Percentiles rank a stretch among this genome's conserved stretches.
phyloP scores from a whole-genome alignment of 352 stramenopile genomes.

The Plasmopara muralis region DNA sequence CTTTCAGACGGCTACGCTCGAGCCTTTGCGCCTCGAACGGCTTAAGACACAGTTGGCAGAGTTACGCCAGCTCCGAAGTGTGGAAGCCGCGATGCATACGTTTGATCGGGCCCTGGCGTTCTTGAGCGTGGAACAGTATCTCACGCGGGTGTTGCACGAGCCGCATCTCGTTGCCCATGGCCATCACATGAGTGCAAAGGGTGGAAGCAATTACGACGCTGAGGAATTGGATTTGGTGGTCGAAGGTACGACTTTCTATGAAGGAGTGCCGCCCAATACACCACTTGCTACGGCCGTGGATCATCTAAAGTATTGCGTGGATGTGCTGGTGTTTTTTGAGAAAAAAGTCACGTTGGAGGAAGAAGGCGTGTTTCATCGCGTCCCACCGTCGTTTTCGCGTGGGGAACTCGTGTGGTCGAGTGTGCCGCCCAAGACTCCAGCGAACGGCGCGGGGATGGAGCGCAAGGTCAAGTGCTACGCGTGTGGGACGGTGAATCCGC shows the following conservation, averaged over 20 bases:
- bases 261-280: conserved; percentile 41
- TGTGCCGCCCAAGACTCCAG: conserved; percentile 25
- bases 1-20: conserved; percentile 70
- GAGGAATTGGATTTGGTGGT: conserved; percentile 56
- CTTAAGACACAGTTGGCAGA: conserved; percentile 62
- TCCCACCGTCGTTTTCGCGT: conserved; percentile 72
- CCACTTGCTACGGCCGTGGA: conserved; percentile 55
- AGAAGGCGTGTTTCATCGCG: conserved; percentile 52
- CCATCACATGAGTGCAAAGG: conserved; percentile 66
- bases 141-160: conserved; percentile 74
- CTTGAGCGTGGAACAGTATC: conserved; percentile 78
- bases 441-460: conserved; percentile 26
- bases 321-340: conserved; percentile 84
- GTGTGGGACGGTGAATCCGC: conserved; percentile 55
- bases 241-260: conserved; percentile 64
- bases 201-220: conserved; percentile 19
- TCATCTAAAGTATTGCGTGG: conserved; percentile 74
- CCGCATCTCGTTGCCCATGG: conserved; percentile 51
- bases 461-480: conserved; percentile 74
- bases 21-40: conserved; percentile 51
- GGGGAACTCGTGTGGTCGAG: conserved; percentile 71
- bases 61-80: conserved; percentile 64
- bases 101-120: conserved; percentile 74
- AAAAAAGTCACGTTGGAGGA: conserved; percentile 77
- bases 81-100: conserved; percentile 71